phyloP scores from a whole-genome alignment of 2,329 filamentous ascomycete genomes.

The Botrytis deweyae region DNA sequence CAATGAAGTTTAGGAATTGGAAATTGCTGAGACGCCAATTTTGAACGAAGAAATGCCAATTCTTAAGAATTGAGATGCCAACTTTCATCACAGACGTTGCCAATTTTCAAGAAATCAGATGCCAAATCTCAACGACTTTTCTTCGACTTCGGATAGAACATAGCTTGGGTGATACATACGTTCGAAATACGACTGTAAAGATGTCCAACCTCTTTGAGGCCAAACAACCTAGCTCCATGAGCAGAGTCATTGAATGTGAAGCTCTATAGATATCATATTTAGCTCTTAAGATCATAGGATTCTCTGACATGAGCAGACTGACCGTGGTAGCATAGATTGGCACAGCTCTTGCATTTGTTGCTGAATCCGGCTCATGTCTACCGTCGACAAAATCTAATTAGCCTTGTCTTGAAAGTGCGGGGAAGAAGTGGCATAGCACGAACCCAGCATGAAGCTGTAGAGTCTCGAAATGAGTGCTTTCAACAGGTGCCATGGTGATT shows the following conservation, averaged over 20 bases:
- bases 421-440: slow-evolving; percentile 31
- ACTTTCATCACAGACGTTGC: slow-evolving; percentile 14
- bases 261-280: slow-evolving; percentile 53
- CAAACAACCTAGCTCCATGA: slow-evolving; percentile 91
- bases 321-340: slow-evolving; percentile 94
- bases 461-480: slow-evolving; percentile 71
- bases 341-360: slow-evolving; percentile 85
- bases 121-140: slow-evolving; percentile 15
- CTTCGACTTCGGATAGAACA: background rate
- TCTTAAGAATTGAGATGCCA: slow-evolving; percentile 10
- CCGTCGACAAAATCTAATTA: slow-evolving; percentile 19
- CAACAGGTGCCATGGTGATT: slow-evolving; percentile 22
- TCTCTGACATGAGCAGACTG: slow-evolving; percentile 16
- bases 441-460: slow-evolving; percentile 84
- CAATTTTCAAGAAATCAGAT: slow-evolving; percentile 8
- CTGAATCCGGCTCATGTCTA: slow-evolving; percentile 75
- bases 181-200: slow-evolving; percentile 98
- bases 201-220: slow-evolving; percentile 91
- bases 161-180: slow-evolving; percentile 45
- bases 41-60: background rate
- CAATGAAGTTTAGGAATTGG: background rate
- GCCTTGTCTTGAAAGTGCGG: slow-evolving; percentile 25
- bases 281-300: slow-evolving; percentile 14
- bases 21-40: slow-evolving; percentile 16
- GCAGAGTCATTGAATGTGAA: slow-evolving; percentile 95